These are phyloP conservation scores for Metschnikowia colocasiae DNA, from an alignment of 805 yeast species.

Conservation along the genomic window DNA sequence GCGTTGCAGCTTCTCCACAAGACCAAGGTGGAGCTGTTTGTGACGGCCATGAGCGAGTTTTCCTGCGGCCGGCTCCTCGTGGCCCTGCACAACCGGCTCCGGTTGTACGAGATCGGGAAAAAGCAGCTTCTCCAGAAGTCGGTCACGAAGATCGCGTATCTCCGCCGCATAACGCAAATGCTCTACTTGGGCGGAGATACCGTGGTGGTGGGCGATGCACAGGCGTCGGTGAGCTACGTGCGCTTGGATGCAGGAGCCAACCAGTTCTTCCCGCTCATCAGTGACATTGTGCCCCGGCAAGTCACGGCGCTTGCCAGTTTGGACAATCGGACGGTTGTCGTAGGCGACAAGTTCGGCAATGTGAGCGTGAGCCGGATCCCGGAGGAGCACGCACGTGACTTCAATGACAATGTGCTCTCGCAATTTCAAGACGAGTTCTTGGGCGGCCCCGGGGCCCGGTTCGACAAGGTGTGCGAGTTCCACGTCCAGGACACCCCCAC, in stretches of 20 bases:
- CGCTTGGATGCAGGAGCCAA: conserved; percentile 47
- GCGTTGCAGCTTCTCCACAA: conserved; percentile 52
- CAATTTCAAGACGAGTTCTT: conserved; percentile 29
- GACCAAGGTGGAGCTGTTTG: conserved; percentile 51
- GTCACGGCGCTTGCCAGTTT: conserved; percentile 56
- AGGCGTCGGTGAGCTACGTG: conserved; percentile 58
- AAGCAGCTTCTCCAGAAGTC: conserved; percentile 75
- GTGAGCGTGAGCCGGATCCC: conserved; percentile 64
- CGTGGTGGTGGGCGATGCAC: conserved; percentile 67
- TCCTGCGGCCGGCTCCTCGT: conserved; percentile 60
- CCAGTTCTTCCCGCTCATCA: conserved; percentile 60
- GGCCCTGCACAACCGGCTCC: conserved; percentile 50
- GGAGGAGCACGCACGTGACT: conserved; percentile 41
- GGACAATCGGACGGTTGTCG: conserved; percentile 73
- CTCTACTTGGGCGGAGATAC: conserved; percentile 49
- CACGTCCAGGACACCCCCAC: conserved; percentile 70
- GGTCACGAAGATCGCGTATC: conserved; percentile 41
- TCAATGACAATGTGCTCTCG: conserved; percentile 47
- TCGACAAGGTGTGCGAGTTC: conserved; percentile 53
- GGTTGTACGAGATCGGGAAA: conserved; percentile 70
- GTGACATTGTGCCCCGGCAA: conserved; percentile 66
- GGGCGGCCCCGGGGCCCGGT: conserved; percentile 52
- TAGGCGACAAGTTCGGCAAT: conserved; percentile 88
- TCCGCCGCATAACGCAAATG: conserved; percentile 51
- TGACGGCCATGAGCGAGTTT: conserved; percentile 43